phyloP scores from a whole-genome alignment of 805 yeast genomes.

The Candida gorgasii region DNA sequence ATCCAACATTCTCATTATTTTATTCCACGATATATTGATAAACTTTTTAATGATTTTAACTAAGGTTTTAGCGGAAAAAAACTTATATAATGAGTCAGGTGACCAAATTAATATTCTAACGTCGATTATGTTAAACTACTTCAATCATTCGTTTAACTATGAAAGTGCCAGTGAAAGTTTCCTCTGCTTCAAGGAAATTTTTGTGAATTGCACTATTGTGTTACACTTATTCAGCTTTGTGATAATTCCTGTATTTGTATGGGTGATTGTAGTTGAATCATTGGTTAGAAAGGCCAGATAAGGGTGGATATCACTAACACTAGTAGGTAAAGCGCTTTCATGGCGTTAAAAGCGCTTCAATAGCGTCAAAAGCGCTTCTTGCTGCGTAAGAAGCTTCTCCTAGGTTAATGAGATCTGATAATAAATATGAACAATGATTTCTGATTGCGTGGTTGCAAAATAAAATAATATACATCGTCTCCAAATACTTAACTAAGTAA shows the following conservation, averaged over 20 bases:
- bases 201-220: constrained; percentile 21
- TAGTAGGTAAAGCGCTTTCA: too few relatives aligned
- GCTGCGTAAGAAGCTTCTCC: too few relatives aligned
- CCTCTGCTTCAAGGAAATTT: constrained; percentile 10
- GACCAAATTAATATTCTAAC: constrained; percentile 18
- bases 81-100: constrained; percentile 3
- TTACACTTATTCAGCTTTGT: constrained; percentile 21
- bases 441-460: not conserved
- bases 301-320: too few relatives aligned
- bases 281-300: too few relatives aligned
- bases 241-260: constrained; percentile 22
- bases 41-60: constrained; percentile 16
- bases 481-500: not conserved
- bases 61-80: not conserved
- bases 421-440: not conserved
- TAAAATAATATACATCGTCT: not conserved
- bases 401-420: not conserved
- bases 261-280: constrained; percentile 22
- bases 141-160: constrained; percentile 15
- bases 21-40: constrained; percentile 23
- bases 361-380: too few relatives aligned
- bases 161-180: constrained; percentile 9
- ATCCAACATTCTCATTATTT: constrained; percentile 14
- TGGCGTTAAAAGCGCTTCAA: too few relatives aligned
- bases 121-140: constrained; percentile 18